Conservation (phyloP, 805 yeast species). For the Priceomyces carsonii region DNA sequence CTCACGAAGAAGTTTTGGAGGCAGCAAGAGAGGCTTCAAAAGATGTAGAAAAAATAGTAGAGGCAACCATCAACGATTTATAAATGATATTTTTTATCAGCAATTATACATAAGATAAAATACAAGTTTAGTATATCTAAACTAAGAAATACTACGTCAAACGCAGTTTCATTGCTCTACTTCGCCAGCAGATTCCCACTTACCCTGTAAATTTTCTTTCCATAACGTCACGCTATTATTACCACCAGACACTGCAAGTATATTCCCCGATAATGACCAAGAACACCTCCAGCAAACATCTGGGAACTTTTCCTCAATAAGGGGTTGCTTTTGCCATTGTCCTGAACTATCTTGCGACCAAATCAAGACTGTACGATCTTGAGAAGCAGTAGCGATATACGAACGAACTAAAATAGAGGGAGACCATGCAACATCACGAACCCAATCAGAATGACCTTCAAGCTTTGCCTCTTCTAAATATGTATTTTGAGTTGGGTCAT, state of each 20-base stretch:
- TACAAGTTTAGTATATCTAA: too few relatives aligned
- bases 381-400: constrained; percentile 95
- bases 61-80: constrained; percentile 54
- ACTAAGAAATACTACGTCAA: too few relatives aligned
- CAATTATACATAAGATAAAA: too few relatives aligned
- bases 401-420: constrained; percentile 85
- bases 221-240: constrained; percentile 94
- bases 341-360: constrained; percentile 83
- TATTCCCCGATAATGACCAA: constrained; percentile 96
- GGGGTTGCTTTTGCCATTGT: constrained; percentile 77
- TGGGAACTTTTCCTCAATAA: constrained; percentile 82
- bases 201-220: constrained; percentile 91
- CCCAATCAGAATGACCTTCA: constrained; percentile 97
- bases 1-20: constrained; percentile 88
- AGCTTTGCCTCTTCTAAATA: constrained; percentile 75
- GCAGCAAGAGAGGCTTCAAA: constrained; percentile 77
- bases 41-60: constrained; percentile 75
- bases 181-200: constrained; percentile 98
- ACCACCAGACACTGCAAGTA: constrained; percentile 93
- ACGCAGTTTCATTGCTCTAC: constrained; percentile 92
- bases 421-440: constrained; percentile 98
- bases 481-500: constrained; percentile 51
- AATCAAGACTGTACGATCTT: constrained; percentile 89
- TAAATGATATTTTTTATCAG: constrained; percentile 13
- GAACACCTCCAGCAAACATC: constrained; percentile 98